A percentile compares a stretch with the other conserved stretches of the same genome.
These are phyloP conservation scores for Aspergillus aculeatus DNA, from an alignment of 2,329 filamentous ascomycete species.

Conservation along the genomic window DNA sequence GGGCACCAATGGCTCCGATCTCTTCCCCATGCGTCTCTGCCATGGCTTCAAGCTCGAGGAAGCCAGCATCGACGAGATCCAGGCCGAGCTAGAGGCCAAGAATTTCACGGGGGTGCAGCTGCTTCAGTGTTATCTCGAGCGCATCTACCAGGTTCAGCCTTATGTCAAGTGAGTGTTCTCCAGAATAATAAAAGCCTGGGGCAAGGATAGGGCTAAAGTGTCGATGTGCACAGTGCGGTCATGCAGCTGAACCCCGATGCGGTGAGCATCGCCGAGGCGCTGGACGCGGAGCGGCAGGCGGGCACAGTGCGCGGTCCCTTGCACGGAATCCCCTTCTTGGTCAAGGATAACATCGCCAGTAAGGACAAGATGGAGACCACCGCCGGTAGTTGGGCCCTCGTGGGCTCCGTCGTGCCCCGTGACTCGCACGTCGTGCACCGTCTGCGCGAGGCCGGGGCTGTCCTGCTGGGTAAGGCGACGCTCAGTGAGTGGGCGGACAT, in stretches of 20 bases:
- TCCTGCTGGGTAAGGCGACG: slow-evolving; percentile 69
- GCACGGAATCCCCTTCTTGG: slow-evolving; percentile 72
- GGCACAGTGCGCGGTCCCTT: slow-evolving; percentile 63
- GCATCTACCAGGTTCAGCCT: slow-evolving; percentile 61
- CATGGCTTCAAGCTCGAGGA: slow-evolving; percentile 63
- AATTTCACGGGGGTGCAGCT: slow-evolving; percentile 59
- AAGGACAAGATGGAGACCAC: slow-evolving; percentile 73
- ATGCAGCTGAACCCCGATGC: slow-evolving; percentile 69
- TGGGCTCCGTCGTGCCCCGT: slow-evolving; percentile 65
- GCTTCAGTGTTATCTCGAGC: slow-evolving; percentile 61
- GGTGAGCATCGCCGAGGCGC: slow-evolving; percentile 57
- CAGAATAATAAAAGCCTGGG: background rate
- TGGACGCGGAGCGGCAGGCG: slow-evolving; percentile 60
- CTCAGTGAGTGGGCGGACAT: slow-evolving; percentile 75
- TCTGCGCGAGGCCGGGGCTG: slow-evolving; percentile 64
- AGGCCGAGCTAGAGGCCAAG: slow-evolving; percentile 56
- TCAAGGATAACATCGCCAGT: slow-evolving; percentile 68
- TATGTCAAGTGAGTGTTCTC: slow-evolving; percentile 57
- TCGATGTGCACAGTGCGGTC: slow-evolving; percentile 39
- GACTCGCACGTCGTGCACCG: slow-evolving; percentile 64
- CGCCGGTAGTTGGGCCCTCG: slow-evolving; percentile 65
- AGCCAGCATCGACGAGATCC: slow-evolving; percentile 67
- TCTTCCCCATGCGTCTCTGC: slow-evolving; percentile 65
- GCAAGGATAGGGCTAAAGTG: background rate
- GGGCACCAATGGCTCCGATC: slow-evolving; percentile 29